phyloP scores from a whole-genome alignment of 1,139 yeast species.

The Yamadazyma jaroonii region DNA sequence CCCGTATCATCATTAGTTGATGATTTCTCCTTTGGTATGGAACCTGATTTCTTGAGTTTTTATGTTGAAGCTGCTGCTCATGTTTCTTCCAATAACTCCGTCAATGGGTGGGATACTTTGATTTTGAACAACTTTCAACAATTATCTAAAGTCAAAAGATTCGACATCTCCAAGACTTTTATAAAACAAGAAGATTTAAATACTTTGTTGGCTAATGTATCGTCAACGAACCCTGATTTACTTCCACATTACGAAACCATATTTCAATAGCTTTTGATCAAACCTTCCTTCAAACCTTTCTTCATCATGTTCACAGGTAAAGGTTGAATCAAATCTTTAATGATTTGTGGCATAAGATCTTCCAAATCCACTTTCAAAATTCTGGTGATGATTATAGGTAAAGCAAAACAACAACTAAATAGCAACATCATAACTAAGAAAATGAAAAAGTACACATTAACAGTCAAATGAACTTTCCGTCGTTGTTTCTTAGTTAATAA shows the following conservation, averaged over 20 bases:
- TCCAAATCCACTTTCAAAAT: constrained; percentile 36
- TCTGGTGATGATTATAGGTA: constrained; percentile 37
- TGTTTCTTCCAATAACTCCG: constrained; percentile 15
- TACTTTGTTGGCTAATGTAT: constrained; percentile 12
- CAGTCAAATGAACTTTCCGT: constrained; percentile 26
- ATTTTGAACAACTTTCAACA: constrained; percentile 17
- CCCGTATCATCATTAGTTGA: constrained; percentile 24
- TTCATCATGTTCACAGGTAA: constrained; percentile 19
- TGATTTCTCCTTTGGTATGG: constrained; percentile 53
- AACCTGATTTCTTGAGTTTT: constrained; percentile 53
- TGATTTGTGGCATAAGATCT: constrained; percentile 31
- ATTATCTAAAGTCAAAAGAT: constrained; percentile 26
- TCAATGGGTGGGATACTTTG: constrained; percentile 19
- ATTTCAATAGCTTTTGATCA: constrained; percentile 2
- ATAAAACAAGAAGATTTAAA: constrained; percentile 14
- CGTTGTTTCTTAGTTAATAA: constrained; percentile 32
- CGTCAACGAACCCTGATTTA: constrained; percentile 7
- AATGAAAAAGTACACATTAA: constrained; percentile 37
- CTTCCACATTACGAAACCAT: constrained; percentile 5
- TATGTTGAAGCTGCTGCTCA: constrained; percentile 44
- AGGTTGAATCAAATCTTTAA: constrained; percentile 43
- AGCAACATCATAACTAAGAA: constrained; percentile 33
- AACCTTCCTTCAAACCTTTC: constrained; percentile 30
- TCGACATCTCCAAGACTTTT: constrained; percentile 21
- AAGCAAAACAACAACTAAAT: constrained; percentile 34